Base-by-base conservation (phyloP, 2,329 filamentous ascomycete genomes). In the Talaromyces atroroseus region DNA sequence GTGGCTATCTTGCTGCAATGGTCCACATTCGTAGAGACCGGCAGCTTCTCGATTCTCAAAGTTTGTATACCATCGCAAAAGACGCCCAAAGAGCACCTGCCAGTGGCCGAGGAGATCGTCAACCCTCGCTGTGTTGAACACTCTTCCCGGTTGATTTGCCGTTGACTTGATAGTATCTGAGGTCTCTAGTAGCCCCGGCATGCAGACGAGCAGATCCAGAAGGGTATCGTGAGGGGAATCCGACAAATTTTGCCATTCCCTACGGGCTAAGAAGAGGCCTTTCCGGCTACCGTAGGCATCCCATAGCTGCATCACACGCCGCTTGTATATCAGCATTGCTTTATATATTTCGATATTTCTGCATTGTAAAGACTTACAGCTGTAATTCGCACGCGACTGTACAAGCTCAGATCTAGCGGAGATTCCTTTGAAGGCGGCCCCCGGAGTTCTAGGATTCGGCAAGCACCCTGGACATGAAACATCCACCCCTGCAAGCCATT, bases 381-480 rank as follows among this genome's bases (percentile, higher is more conserved):
- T 36, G 56, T 58, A 18, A 32, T 58, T n/a, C 56, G 40, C 24
- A 58, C 32, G 45, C 56, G 50, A 46, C 52, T 54, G 32, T 50
- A 58, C 46, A 58, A 34, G 34, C 56, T 58, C 36, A 58, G 40
- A 54, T 54, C 20, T 11, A 58, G 51, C 5, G 56, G 56, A 11
- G 23, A 14, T 21, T 46, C 51, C 12, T 40, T 16, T 14, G 56
- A 49, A 14, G 56, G 56, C 10, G 56, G 56, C 16, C 56, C 56
- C 4, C 56, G 56, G 11, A 58, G 46, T 34, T 58, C 42, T n/a
- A 58, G 47, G 24, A 58, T 36, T 21, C 56, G 46, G 12, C 51
- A 46, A 18, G 56, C 56, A 26, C 56, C 56, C 45, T 54, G 53
- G 20, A 58, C 56, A 26, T 58, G 56, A 45, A 54, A 46, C 50